Evolutionary conservation across 2,329 filamentous ascomycete species (phyloP), one percentile per base, ranked within the genome.

Genomic region (Huntiella decipiens): DNA sequence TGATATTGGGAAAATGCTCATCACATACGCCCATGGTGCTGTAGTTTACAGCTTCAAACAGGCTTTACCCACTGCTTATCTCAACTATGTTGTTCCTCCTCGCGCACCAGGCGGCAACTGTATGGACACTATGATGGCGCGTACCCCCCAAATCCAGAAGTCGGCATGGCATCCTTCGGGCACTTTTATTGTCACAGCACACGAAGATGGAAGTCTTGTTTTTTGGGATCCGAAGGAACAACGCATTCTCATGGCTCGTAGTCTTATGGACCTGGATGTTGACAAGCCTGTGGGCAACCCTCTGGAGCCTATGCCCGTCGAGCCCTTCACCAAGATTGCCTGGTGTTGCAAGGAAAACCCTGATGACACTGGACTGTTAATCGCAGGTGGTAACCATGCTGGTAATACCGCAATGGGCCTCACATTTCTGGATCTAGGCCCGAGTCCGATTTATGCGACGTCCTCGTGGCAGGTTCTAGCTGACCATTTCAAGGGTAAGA

Each of bases 341-440:
- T 98, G 91, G 91, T 98, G 91, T 62, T 88, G 84, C 48, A 95
- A 95, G 58, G 71, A 79, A 50, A 93, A 96, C 56, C 81, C 86
- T 0, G 91, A 98, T 55, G 88, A 98, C 56, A 96, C 86, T 13
- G 88, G 79, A 1, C 67, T 98, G 17, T 63, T 98, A 35, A 71
- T 98, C 46, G 82, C 86, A 2, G 91, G 91, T 28, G 91, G 91
- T 4, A 73, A 80, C 51, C 67, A 73, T 1, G 70, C 73, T 0
- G 78, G 79, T 13, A 70, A 76, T 35, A 67, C 74, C 4, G 71
- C 76, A 4, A 86, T 82, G 59, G 84, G 83, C 4, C 61, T 98
- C 51, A 93, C 82, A 1, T 88, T 96, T 52, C 69, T 96, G 48
- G 91, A 98, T 53, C 67, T 98, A 48, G 91, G 91, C 2, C 64